Base-by-base conservation (phyloP, 768 basidiomycete genomes). In the Tulasnella sp. region DNA sequence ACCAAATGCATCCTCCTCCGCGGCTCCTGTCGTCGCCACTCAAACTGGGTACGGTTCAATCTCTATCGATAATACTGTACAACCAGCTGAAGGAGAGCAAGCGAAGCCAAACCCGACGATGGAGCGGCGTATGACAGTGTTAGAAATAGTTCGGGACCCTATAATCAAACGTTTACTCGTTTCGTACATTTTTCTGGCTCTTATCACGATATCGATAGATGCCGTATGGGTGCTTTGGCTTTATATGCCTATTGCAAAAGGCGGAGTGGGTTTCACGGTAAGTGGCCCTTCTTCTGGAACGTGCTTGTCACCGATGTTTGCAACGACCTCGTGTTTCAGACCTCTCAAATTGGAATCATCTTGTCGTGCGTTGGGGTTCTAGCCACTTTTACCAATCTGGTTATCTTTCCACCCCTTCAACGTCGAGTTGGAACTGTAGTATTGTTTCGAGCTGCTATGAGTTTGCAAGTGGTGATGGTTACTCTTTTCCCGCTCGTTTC, bases 221-320 rank as follows among this genome's bases (percentile, higher is more conserved):
- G 67, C 68, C 31, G 70, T 78, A 25, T 76, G 78, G 45, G 75
- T 74, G 11, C 71, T 79, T 36, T 79, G 77, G 79, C 79, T 79
- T 58, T 79, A 72, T 25, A 76, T 71, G 54, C 69, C 74, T 36
- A 22, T 79, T 31, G 64, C 52, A 3, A 64, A 76, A 39, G 77
- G 79, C 17, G 79, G 79, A 12, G 38, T 79, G 42, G 77, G 79
- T 12, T 74, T 79, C 31, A 76, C 40, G 38, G 79, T 79, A 31
- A 67, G 78, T 25, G 1, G 9, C 11, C 8, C 3, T 40, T 29
- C 34, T 2, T 12, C 15, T n/a, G 74, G 37, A 17, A 1, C 22
- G 12, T 71, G 39, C 22, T 31, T 68, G 15, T 15, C 37, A 15
- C 49, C 25, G 22, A 38, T 64, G 17, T 54, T 37, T 31, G 52